Conservation (phyloP, 345 rosid species). For the Diplotaxis tenuifolia region DNA sequence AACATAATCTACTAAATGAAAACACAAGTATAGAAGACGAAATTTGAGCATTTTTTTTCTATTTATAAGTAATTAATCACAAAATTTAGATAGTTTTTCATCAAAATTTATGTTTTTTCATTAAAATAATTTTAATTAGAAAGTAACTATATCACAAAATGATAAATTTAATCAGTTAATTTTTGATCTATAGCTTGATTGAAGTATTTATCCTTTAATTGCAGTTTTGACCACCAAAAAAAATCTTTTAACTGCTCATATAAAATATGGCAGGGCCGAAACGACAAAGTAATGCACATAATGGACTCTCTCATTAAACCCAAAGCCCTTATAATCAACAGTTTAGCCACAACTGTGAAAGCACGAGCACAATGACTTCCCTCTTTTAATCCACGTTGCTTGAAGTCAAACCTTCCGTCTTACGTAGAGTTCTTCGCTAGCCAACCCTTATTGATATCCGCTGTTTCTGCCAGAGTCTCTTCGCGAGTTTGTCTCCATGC, state of each 20-base stretch:
- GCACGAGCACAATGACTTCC: too few species aligned
- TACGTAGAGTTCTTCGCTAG: too few species aligned
- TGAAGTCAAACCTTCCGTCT: too few species aligned
- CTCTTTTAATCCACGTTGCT: not conserved
- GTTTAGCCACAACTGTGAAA: not conserved
- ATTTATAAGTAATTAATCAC: not conserved
- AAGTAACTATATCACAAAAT: not conserved
- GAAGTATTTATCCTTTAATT: not conserved
- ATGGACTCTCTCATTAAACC: not conserved
- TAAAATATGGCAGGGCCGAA: not conserved
- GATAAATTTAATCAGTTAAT: not conserved
- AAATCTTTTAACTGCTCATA: too few species aligned
- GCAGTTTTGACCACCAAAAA: too few species aligned
- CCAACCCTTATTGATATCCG: too few species aligned
- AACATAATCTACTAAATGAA: not conserved
- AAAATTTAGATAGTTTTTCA: not conserved
- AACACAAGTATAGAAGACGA: not conserved
- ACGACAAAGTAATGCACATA: not conserved
- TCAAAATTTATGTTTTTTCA: too few species aligned
- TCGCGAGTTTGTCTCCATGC: not conserved
- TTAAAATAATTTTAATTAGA: not conserved
- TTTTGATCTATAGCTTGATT: not conserved
- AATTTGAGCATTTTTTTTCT: not conserved
- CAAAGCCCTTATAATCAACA: slow-evolving; percentile 6
- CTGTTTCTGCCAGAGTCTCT: not conserved